These are phyloP conservation scores for Erythrophleum ivorense DNA, from an alignment of 331 rosid species.

Conservation along the genomic window DNA sequence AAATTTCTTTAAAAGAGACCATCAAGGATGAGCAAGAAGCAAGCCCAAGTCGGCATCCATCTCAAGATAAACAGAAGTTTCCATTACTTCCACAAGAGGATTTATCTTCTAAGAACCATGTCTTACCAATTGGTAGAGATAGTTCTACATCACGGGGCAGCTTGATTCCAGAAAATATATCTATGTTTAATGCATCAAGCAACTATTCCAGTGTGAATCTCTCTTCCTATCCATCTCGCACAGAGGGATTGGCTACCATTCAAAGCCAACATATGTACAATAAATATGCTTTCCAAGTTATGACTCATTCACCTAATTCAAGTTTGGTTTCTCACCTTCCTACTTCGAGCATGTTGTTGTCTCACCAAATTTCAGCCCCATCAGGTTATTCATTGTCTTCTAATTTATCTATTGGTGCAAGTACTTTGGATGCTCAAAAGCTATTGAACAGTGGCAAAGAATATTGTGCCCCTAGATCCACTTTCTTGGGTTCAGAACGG, in stretches of 20 bases:
- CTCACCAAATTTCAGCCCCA: conserved; percentile 47
- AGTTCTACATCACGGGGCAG: conserved; percentile 35
- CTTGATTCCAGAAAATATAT: conserved; percentile 57
- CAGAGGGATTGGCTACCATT: conserved; percentile 52
- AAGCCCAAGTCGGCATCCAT: conserved; percentile 45
- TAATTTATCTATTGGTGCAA: conserved; percentile 46
- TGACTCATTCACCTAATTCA: conserved; percentile 44
- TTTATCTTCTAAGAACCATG: conserved; percentile 28
- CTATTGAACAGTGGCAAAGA: conserved; percentile 49
- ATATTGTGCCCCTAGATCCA: conserved; percentile 44
- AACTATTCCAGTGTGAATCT: conserved; percentile 44
- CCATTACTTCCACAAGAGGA: conserved; percentile 46
- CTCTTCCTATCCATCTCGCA: conserved; percentile 49
- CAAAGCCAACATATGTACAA: conserved; percentile 42
- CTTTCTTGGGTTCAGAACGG: conserved; percentile 55
- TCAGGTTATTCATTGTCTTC: conserved; percentile 50
- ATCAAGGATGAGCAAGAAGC: conserved; percentile 48
- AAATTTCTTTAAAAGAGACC: conserved; percentile 47
- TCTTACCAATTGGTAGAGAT: conserved; percentile 36
- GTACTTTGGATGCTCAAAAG: conserved; percentile 45
- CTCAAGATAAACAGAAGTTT: conserved; percentile 55
- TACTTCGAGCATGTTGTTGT: conserved; percentile 41
- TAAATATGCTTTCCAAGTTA: conserved; percentile 42
- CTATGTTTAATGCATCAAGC: conserved; percentile 52
- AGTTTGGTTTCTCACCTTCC: conserved; percentile 34